Conservation (phyloP, 306 rosid genomes). For the Acacia melanoxylon region DNA sequence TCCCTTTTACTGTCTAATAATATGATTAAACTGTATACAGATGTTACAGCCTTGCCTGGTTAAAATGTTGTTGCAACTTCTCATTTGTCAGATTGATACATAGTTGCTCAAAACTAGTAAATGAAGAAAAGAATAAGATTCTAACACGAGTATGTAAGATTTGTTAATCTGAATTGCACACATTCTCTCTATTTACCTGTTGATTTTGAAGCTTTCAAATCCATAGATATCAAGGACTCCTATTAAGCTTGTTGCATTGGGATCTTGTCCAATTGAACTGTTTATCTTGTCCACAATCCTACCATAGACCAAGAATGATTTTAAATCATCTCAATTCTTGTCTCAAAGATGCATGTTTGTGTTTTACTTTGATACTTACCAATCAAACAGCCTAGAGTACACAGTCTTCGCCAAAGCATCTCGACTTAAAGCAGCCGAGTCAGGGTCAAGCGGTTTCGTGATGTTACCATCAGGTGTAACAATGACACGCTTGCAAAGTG, state of each 20-base stretch:
- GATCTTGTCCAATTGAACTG: slow-evolving; percentile 86
- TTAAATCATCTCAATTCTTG: slow-evolving; percentile 18
- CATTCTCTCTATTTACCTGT: slow-evolving; percentile 51
- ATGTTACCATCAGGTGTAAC: slow-evolving; percentile 92
- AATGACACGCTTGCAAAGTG: slow-evolving; percentile 87
- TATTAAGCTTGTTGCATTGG: slow-evolving; percentile 67
- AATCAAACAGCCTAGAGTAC: slow-evolving; percentile 75
- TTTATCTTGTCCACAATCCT: slow-evolving; percentile 90
- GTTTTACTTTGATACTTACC: slow-evolving; percentile 46
- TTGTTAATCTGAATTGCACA: slow-evolving; percentile 1
- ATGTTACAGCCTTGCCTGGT: slow-evolving; percentile 62
- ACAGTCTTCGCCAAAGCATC: slow-evolving; percentile 86
- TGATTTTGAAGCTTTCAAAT: slow-evolving; percentile 89
- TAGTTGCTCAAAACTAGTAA: slow-evolving; percentile 81
- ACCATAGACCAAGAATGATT: slow-evolving; percentile 38
- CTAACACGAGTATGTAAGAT: slow-evolving; percentile 7
- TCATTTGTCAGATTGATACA: slow-evolving; percentile 90
- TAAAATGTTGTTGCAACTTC: slow-evolving; percentile 90
- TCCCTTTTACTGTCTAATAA: background rate
- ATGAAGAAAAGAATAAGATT: slow-evolving; percentile 22
- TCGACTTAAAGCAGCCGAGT: slow-evolving; percentile 71
- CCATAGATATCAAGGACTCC: slow-evolving; percentile 95
- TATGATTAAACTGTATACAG: slow-evolving; percentile 16
- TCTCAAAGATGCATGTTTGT: slow-evolving; percentile 10
- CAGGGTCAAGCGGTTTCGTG: slow-evolving; percentile 73